A percentile compares a stretch with the other conserved stretches of the same genome.
These are phyloP conservation scores for Alternaria triticimaculans DNA, from an alignment of 2,329 filamentous ascomycete genomes.

Conservation along the genomic window DNA sequence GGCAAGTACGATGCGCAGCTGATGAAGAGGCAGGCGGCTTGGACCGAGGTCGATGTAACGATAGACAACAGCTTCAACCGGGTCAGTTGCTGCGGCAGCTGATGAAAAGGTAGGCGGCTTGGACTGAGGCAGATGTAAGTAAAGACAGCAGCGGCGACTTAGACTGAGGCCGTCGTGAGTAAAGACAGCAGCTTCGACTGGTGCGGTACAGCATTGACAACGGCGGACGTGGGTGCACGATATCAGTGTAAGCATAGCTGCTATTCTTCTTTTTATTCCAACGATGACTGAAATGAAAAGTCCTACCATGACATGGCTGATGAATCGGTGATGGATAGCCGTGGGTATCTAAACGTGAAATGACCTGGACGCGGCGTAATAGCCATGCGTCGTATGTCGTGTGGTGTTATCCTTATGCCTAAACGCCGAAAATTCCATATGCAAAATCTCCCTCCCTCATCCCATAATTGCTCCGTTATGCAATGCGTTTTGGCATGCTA, in stretches of 20 bases:
- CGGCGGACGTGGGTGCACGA: neutral
- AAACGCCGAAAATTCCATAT: constrained; percentile 15
- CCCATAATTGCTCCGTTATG: neutral
- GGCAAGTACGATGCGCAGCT: neutral
- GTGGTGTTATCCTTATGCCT: constrained; percentile 7
- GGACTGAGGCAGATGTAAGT: neutral
- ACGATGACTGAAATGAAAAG: neutral
- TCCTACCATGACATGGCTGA: constrained; percentile 10
- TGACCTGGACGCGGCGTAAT: constrained; percentile 20
- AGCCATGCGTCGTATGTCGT: constrained; percentile 9
- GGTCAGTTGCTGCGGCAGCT: neutral
- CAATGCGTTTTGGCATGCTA: neutral
- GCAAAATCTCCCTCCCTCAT: neutral
- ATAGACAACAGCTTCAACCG: neutral
- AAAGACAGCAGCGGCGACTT: neutral
- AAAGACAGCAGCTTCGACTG: neutral
- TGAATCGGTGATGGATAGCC: constrained; percentile 3
- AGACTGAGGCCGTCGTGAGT: neutral
- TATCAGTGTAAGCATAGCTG: neutral
- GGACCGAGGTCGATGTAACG: neutral
- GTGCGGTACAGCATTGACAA: neutral
- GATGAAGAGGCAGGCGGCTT: too few relatives aligned
- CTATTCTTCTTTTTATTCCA: neutral
- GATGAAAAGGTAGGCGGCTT: neutral
- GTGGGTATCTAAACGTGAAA: constrained; percentile 37